Evolutionary conservation across 2,329 filamentous ascomycete genomes (phyloP).

Genomic region (Teratosphaeria viscida): DNA sequence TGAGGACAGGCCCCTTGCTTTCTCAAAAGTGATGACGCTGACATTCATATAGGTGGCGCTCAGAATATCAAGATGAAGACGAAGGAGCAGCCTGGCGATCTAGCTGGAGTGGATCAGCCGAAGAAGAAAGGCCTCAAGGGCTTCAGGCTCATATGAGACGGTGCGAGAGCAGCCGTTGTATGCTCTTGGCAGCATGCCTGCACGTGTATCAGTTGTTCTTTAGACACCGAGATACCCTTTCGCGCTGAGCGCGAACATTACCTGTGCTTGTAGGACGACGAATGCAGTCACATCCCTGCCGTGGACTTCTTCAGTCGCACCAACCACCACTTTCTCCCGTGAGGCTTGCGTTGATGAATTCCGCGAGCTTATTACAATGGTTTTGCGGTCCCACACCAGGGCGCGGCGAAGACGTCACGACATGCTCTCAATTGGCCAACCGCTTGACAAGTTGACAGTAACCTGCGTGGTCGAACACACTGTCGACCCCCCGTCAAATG

Average conservation of each 20-base stretch:
- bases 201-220: not conserved
- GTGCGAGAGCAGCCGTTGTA: not conserved
- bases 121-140: constrained; percentile 33
- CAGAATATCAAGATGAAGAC: constrained; percentile 45
- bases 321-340: too few species aligned
- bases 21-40: not conserved
- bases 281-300: not conserved
- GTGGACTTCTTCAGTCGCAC: not conserved
- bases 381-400: too few species aligned
- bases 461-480: too few species aligned
- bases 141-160: constrained; percentile 17
- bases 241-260: not conserved
- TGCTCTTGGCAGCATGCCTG: not conserved
- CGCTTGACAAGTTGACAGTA: too few species aligned
- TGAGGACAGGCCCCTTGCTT: constrained; percentile 24
- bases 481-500: too few species aligned
- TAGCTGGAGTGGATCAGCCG: constrained; percentile 20
- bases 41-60: constrained; percentile 31
- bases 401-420: too few species aligned
- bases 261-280: not conserved
- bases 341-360: too few species aligned
- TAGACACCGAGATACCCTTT: not conserved
- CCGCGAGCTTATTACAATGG: too few species aligned
- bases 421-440: too few species aligned
- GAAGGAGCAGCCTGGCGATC: constrained; percentile 22